Conservation (phyloP, 2,329 filamentous ascomycete species). For the Exophiala aquamarina region DNA sequence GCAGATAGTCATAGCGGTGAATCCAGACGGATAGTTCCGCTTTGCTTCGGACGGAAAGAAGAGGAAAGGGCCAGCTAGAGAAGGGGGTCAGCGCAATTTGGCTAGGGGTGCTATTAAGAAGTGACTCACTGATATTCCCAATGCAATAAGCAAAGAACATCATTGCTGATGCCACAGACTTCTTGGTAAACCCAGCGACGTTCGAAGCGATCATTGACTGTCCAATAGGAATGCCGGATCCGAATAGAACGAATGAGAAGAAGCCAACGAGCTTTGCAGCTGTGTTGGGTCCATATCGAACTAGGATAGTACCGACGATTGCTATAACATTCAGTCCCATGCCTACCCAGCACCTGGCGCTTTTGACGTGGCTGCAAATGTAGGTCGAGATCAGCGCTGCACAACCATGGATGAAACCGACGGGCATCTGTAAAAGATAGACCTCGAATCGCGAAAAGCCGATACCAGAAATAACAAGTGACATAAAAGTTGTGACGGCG, state of each 20-base stretch:
- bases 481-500: neutral
- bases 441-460: neutral
- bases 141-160: neutral
- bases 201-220: neutral
- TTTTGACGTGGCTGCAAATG: neutral
- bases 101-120: too few species aligned
- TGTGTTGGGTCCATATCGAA: neutral
- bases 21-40: neutral
- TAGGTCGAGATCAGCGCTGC: neutral
- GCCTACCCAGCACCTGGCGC: neutral
- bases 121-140: neutral
- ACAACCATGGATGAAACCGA: neutral
- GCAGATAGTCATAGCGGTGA: neutral
- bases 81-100: too few species aligned
- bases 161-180: neutral
- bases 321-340: neutral
- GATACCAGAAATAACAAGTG: neutral
- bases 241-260: neutral
- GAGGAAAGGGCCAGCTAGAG: neutral
- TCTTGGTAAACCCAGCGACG: slow-evolving; percentile 1
- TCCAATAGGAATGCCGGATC: neutral
- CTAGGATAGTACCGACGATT: neutral
- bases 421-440: neutral
- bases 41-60: neutral
- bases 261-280: neutral